Percentiles rank a stretch among this genome's conserved stretches.
Conservation (phyloP, 768 basidiomycete species). For the Mycena amicta region DNA sequence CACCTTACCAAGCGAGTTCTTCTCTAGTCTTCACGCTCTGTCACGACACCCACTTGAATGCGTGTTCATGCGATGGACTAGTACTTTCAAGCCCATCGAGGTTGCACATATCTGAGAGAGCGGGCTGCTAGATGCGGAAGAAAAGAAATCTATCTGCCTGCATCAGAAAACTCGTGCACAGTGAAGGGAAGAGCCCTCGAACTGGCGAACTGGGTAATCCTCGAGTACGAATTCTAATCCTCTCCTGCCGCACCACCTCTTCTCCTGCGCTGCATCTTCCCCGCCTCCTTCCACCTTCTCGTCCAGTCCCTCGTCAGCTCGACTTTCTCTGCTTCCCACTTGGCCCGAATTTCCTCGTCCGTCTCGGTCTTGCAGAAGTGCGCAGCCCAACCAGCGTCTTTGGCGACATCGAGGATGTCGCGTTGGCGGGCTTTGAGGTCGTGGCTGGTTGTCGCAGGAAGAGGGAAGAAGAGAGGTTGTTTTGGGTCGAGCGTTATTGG, state of each 20-base stretch:
- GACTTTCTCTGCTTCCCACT: slow-evolving; percentile 72
- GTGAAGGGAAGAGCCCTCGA: no score
- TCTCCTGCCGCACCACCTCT: slow-evolving; percentile 21
- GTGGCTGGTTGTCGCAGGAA: slow-evolving; percentile 27
- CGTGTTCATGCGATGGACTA: no score
- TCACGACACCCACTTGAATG: no score
- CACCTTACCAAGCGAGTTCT: no score
- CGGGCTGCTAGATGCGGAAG: no score
- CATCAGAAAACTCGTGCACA: no score
- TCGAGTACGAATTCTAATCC: no score
- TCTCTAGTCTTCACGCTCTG: no score
- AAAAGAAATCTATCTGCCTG: no score
- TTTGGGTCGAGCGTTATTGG: slow-evolving; percentile 51
- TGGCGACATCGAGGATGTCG: slow-evolving; percentile 52
- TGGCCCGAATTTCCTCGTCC: slow-evolving; percentile 61
- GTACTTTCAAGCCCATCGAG: no score
- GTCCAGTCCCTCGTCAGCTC: slow-evolving; percentile 80
- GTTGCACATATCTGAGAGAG: no score
- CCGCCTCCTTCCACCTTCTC: slow-evolving; percentile 72
- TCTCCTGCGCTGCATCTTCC: slow-evolving; percentile 61
- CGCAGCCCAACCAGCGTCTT: slow-evolving; percentile 54
- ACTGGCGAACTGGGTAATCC: no score
- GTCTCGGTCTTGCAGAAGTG: slow-evolving; percentile 54
- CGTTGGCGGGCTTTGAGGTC: slow-evolving; percentile 38
- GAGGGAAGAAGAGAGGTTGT: slow-evolving; percentile 67